Evolutionary conservation across 139 green algal genomes (phyloP).

Genomic region (Ettlia oleoabundans): DNA sequence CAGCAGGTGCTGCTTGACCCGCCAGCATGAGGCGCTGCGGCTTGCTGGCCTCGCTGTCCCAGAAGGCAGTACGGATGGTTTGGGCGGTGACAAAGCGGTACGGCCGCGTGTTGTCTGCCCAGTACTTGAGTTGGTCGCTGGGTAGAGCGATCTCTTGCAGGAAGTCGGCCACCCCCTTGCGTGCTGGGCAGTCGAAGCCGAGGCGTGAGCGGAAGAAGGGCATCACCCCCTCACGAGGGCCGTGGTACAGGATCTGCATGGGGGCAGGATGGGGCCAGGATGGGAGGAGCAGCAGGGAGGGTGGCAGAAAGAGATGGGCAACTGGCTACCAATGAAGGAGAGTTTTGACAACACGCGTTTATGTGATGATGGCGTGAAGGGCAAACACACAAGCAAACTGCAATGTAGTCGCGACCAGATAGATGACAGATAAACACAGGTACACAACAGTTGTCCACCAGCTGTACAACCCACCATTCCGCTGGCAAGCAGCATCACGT

Average conservation of each 20-base stretch:
- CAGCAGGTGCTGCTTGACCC: neutral
- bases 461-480: constrained; percentile 49
- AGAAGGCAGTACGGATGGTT: constrained; percentile 36
- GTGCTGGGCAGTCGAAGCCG: constrained; percentile 68
- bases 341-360: no score
- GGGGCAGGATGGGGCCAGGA: no score
- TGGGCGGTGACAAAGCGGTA: constrained; percentile 41
- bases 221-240: constrained; percentile 48
- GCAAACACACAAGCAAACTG: no score
- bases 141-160: constrained; percentile 70
- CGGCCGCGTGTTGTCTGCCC: constrained; percentile 2
- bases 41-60: constrained; percentile 16
- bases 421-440: no score
- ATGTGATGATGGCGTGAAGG: no score
- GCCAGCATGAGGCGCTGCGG: constrained; percentile 25
- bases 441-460: no score
- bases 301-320: no score
- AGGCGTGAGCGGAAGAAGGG: constrained; percentile 65
- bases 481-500: constrained; percentile 45
- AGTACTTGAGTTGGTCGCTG: constrained; percentile 56
- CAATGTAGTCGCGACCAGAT: no score
- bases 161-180: constrained; percentile 72
- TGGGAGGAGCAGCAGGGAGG: no score
- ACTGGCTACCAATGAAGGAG: no score
- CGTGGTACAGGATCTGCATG: constrained; percentile 58